Evolutionary conservation across 148 eudicot species (phyloP).

Genomic region (Chenopodium berlandieri): DNA sequence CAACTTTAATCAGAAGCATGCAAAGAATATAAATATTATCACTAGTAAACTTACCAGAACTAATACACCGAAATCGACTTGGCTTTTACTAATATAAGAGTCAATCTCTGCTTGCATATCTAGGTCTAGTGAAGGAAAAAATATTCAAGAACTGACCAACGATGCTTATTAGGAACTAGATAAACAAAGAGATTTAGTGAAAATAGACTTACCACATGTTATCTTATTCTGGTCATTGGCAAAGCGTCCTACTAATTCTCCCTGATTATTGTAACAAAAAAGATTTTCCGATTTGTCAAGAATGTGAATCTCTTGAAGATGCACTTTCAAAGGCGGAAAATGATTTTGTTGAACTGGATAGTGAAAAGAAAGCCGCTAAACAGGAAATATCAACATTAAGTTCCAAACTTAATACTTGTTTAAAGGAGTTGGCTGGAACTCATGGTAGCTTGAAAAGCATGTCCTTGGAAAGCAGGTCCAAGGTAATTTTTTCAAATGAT

Average conservation of each 20-base stretch:
- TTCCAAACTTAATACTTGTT: constrained; percentile 57
- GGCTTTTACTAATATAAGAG: constrained; percentile 55
- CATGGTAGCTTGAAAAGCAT: constrained; percentile 48
- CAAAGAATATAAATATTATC: neutral
- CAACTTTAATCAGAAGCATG: neutral
- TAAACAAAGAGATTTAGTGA: neutral
- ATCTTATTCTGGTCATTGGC: constrained; percentile 88
- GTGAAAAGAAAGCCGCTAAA: constrained; percentile 55
- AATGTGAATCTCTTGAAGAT: constrained; percentile 43
- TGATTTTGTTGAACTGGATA: constrained; percentile 44
- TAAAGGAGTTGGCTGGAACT: constrained; percentile 72
- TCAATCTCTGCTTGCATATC: constrained; percentile 88
- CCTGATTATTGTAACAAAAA: constrained; percentile 43
- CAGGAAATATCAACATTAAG: constrained; percentile 52
- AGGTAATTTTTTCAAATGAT: too few relatives aligned
- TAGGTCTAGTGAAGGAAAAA: constrained; percentile 51
- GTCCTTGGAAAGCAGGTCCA: constrained; percentile 31
- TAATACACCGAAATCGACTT: constrained; percentile 59
- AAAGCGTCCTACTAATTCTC: constrained; percentile 69
- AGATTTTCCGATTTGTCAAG: neutral
- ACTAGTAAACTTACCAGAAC: constrained; percentile 55
- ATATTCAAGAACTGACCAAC: neutral
- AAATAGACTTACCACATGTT: constrained; percentile 65
- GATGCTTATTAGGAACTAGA: neutral
- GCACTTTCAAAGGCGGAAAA: constrained; percentile 51